Conservation (phyloP, 2,329 filamentous ascomycete species). For the Alternaria ethzedia region DNA sequence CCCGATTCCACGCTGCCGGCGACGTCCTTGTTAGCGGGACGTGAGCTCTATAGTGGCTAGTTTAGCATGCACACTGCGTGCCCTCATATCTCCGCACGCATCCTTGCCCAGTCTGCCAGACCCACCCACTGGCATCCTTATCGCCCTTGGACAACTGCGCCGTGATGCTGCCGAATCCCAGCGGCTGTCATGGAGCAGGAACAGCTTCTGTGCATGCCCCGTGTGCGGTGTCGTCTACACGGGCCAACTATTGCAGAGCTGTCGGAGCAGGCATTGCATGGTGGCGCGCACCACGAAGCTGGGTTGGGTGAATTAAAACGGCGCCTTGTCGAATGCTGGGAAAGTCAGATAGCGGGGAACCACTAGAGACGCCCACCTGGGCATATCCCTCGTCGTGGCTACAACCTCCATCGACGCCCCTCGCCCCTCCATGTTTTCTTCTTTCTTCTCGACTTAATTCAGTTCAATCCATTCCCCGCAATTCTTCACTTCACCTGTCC, state of each 20-base stretch:
- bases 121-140: conserved; percentile 19
- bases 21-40: conserved; percentile 1
- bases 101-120: conserved; percentile 5
- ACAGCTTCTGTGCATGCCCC: conserved; percentile 11
- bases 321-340: conserved; percentile 37
- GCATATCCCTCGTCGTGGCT: conserved; percentile 42
- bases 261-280: conserved; percentile 31
- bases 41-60: background rate
- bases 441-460: conserved; percentile 19
- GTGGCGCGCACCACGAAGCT: conserved; percentile 38
- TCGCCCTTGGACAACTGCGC: conserved; percentile 12
- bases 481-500: conserved; percentile 3
- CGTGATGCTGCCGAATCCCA: conserved; percentile 11
- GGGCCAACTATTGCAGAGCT: conserved; percentile 27
- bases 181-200: conserved; percentile 8
- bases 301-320: conserved; percentile 34
- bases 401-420: conserved; percentile 31
- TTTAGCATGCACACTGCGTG: conserved; percentile 2
- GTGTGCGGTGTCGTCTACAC: conserved; percentile 15
- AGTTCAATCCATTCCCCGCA: background rate
- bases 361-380: conserved; percentile 31
- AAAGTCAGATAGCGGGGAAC: conserved; percentile 36
- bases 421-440: conserved; percentile 26
- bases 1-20: conserved; percentile 37
- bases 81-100: conserved; percentile 3